Conservation (phyloP, 1,284 basidiomycete species). For the Cutaneotrichosporon cutaneum region DNA sequence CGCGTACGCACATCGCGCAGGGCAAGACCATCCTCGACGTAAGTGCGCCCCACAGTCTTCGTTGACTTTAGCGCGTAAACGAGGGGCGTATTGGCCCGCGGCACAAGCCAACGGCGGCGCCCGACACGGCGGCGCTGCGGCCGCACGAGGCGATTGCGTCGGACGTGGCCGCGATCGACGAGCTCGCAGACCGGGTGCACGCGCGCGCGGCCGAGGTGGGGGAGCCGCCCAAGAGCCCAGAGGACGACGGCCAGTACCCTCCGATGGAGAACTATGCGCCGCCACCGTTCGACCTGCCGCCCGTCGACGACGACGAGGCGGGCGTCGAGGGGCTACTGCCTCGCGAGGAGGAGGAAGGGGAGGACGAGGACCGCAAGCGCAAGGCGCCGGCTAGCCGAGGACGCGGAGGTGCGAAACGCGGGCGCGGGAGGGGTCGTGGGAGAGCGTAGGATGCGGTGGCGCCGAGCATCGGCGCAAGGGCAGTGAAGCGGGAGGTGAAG, state of each 20-base stretch:
- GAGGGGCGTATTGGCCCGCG: slow-evolving; percentile 5
- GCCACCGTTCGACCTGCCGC: neutral
- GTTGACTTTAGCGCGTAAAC: neutral
- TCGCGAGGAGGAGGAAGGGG: neutral
- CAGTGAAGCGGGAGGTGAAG: neutral
- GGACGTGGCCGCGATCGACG: slow-evolving; percentile 1
- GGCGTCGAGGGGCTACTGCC: neutral
- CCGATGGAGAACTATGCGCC: slow-evolving; percentile 2
- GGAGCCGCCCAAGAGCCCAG: neutral
- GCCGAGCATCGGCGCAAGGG: neutral
- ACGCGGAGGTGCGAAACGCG: neutral
- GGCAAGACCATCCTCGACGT: slow-evolving; percentile 8
- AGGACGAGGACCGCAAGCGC: neutral
- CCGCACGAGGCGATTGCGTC: slow-evolving; percentile 6
- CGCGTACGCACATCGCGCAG: neutral
- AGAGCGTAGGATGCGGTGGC: neutral
- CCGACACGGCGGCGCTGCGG: neutral
- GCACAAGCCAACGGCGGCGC: neutral
- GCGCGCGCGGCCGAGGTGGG: neutral
- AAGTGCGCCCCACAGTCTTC: neutral
- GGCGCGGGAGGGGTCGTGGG: neutral
- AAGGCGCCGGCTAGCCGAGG: neutral
- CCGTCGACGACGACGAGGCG: neutral
- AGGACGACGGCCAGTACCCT: neutral
- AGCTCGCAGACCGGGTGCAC: slow-evolving; percentile 3